Percentiles rank a stretch among this genome's conserved stretches.
Conservation (phyloP, 345 rosid species). For the Acer campestre region DNA sequence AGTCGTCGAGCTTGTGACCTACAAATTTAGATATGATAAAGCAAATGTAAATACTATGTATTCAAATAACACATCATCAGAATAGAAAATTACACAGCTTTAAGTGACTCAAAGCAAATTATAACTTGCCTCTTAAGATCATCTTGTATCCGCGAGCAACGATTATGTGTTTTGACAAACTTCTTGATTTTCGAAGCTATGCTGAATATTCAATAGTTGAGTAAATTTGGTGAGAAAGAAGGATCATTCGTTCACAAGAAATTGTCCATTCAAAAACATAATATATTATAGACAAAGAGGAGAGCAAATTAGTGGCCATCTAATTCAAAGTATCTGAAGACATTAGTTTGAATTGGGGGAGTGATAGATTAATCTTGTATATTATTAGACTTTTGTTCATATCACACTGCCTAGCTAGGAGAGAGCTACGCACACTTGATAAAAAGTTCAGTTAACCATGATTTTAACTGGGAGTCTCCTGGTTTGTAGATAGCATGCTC, state of each 20-base stretch:
- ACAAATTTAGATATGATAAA: slow-evolving; percentile 24
- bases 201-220: slow-evolving; percentile 48
- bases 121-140: slow-evolving; percentile 69
- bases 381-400: too few species aligned
- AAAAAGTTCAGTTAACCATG: too few species aligned
- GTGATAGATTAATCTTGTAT: not conserved
- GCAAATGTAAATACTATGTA: slow-evolving; percentile 9
- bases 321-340: too few species aligned
- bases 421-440: too few species aligned
- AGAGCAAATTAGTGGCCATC: not conserved
- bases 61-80: not conserved
- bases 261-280: not conserved
- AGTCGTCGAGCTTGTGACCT: slow-evolving; percentile 82
- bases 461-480: too few species aligned
- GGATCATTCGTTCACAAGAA: slow-evolving; percentile 18
- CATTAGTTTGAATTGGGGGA: too few species aligned
- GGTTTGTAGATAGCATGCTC: too few species aligned
- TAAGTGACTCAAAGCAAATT: slow-evolving; percentile 16
- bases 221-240: slow-evolving; percentile 17
- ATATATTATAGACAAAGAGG: not conserved
- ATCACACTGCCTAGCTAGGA: too few species aligned
- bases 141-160: slow-evolving; percentile 55
- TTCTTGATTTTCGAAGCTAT: slow-evolving; percentile 71
- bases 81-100: slow-evolving; percentile 9
- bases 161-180: slow-evolving; percentile 71